A percentile compares a stretch with the other conserved stretches of the same genome.
Conservation (phyloP, 2,329 filamentous ascomycete species). For the Diaporthe sp. region DNA sequence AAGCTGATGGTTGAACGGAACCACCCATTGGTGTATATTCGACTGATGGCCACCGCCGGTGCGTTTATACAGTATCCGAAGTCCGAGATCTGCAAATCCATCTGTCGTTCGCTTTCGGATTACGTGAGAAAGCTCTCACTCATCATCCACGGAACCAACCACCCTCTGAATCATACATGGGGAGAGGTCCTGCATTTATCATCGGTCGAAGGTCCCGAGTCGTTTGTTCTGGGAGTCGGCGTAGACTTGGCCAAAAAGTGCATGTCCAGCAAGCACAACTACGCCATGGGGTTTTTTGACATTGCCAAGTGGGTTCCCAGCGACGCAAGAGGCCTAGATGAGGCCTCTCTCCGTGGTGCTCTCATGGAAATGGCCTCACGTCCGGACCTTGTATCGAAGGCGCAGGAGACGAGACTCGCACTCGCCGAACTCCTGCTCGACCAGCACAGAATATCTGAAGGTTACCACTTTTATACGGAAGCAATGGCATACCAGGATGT, state of each 20-base stretch:
- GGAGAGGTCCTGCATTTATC: not conserved
- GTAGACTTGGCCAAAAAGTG: not conserved
- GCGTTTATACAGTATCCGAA: constrained; percentile 19
- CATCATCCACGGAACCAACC: constrained; percentile 7
- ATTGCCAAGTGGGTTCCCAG: constrained; percentile 19
- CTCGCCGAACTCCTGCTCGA: constrained; percentile 6
- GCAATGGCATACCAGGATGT: not conserved
- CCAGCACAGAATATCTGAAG: not conserved
- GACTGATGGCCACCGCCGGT: not conserved
- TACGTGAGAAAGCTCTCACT: not conserved
- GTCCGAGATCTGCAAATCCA: not conserved
- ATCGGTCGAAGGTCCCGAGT: not conserved
- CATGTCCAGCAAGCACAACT: not conserved
- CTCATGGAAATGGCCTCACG: not conserved
- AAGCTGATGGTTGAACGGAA: not conserved
- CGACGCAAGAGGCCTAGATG: constrained; percentile 14
- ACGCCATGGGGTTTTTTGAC: not conserved
- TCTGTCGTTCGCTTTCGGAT: constrained; percentile 29
- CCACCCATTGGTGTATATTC: constrained; percentile 21
- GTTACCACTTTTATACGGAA: not conserved
- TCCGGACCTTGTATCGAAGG: not conserved
- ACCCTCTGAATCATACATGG: constrained; percentile 15
- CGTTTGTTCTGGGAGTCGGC: not conserved
- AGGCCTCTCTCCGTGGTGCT: not conserved
- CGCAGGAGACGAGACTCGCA: constrained; percentile 31